Conservation (phyloP, 176 grass and related monocot genomes). For the Bonia amplexicaulis region DNA sequence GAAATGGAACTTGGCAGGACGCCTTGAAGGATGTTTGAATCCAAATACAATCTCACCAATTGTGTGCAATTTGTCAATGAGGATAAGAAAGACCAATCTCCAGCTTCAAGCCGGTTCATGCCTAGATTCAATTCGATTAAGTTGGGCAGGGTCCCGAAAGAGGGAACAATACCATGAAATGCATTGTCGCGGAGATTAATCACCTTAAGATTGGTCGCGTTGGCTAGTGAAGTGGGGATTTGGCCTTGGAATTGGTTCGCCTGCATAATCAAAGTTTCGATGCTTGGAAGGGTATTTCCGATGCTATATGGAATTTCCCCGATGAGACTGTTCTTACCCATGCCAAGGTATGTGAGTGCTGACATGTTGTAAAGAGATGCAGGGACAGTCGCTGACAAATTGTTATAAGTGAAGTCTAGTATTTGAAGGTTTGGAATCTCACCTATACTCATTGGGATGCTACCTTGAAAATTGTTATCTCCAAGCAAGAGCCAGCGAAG, state of each 20-base stretch:
- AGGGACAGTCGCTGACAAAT: too few relatives aligned
- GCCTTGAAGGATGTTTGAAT: conserved; percentile 19
- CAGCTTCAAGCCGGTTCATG: conserved; percentile 30
- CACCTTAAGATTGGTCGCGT: neutral
- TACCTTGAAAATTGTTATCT: neutral
- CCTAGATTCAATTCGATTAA: neutral
- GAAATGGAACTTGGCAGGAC: conserved; percentile 9
- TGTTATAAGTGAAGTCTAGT: neutral
- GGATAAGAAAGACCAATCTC: conserved; percentile 42
- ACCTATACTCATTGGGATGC: neutral
- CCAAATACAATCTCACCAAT: neutral
- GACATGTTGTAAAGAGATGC: too few relatives aligned
- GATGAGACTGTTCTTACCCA: neutral
- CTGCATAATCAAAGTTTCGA: conserved; percentile 2
- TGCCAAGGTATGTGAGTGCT: neutral
- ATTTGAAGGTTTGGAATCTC: neutral
- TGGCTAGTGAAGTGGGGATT: conserved; percentile 17
- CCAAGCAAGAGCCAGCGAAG: conserved; percentile 18
- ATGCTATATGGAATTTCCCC: conserved; percentile 28
- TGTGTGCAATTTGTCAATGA: conserved; percentile 24
- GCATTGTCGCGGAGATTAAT: conserved; percentile 5
- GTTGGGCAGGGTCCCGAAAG: neutral
- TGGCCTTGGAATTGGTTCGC: conserved; percentile 1
- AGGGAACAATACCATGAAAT: conserved; percentile 21
- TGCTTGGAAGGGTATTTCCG: neutral